Evolutionary conservation across 2,329 filamentous ascomycete genomes (phyloP).

Genomic region (Exophiala sp.): DNA sequence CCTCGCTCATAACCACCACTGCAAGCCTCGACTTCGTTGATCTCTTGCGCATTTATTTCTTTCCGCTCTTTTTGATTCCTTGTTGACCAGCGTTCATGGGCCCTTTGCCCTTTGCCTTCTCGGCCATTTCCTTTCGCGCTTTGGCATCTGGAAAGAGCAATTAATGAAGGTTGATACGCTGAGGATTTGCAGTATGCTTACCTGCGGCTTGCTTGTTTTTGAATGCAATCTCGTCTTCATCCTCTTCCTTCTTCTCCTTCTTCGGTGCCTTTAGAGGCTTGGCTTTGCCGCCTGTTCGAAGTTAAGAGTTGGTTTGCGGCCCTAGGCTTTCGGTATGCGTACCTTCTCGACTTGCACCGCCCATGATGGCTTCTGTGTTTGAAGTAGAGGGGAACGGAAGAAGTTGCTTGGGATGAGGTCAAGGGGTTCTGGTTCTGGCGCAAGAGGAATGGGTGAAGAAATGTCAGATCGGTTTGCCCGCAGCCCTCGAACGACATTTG

Average conservation of each 20-base stretch:
- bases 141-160: constrained; percentile 62
- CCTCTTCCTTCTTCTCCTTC: constrained; percentile 76
- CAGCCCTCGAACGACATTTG: too few species aligned
- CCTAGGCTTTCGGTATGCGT: constrained; percentile 22
- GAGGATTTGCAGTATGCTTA: constrained; percentile 45
- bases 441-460: too few species aligned
- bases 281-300: constrained; percentile 66
- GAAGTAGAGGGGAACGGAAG: too few species aligned
- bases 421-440: too few species aligned
- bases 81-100: constrained; percentile 79
- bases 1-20: constrained; percentile 14
- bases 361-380: constrained; percentile 47
- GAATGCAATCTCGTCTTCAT: constrained; percentile 82
- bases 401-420: too few species aligned
- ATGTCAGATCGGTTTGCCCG: too few species aligned
- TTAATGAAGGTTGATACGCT: constrained; percentile 2
- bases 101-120: constrained; percentile 80
- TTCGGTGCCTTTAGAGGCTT: constrained; percentile 87
- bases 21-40: neutral
- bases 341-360: constrained; percentile 66
- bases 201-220: constrained; percentile 80
- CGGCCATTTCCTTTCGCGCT: constrained; percentile 78
- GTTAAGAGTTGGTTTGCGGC: constrained; percentile 6
- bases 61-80: constrained; percentile 99
- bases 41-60: constrained; percentile 47